Evolutionary conservation across 139 green algal genomes (phyloP), one percentile per base, ranked within the genome.

Genomic region (Chlorella vulgaris): DNA sequence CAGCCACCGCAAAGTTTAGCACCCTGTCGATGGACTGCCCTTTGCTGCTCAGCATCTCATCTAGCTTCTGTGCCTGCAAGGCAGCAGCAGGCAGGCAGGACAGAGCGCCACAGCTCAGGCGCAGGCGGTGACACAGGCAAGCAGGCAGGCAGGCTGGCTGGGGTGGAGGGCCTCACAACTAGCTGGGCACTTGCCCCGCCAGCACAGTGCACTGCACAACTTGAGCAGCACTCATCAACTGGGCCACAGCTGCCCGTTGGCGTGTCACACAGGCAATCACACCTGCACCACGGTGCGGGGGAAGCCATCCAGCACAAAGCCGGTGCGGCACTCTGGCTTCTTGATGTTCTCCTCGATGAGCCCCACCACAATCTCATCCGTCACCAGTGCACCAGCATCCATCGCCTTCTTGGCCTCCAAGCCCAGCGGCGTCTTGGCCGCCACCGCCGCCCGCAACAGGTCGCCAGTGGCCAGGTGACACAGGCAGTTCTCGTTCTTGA

Each of bases 291-390:
- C 90, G 3, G 90, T 97, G 53, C 94, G 90, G 0, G 96, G 96
- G 89, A 99, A 99, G 76, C 97, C 97, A 79, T 99, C 97, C 35
- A 99, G 87, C 69, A 99, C 98, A 87, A 99, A 99, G 28, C 97
- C 97, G 29, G 91, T 93, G 55, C 89, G 85, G 92, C 96, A 99
- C 74, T 98, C 95, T 1, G 96, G 90, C 68, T 77, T 81, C 75
- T 94, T 90, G n/a, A 95, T 92, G 55, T 91, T 87, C 47, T 99
- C 96, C 53, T 91, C 92, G 62, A 99, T 99, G 33, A 99, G 92
- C 24, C 96, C 95, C 31, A 99, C 92, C 47, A 99, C 97, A 42
- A 99, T 94, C 26, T 99, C 96, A 79, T 99, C 97, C 15, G 87
- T 92, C 19, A 99, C 97, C 22, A 99, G 91, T 4, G 88, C 94